Percentiles rank a stretch among this genome's conserved stretches.
Evolutionary conservation across 176 grass and related monocot species (phyloP).

Genomic region (Otatea glauca): DNA sequence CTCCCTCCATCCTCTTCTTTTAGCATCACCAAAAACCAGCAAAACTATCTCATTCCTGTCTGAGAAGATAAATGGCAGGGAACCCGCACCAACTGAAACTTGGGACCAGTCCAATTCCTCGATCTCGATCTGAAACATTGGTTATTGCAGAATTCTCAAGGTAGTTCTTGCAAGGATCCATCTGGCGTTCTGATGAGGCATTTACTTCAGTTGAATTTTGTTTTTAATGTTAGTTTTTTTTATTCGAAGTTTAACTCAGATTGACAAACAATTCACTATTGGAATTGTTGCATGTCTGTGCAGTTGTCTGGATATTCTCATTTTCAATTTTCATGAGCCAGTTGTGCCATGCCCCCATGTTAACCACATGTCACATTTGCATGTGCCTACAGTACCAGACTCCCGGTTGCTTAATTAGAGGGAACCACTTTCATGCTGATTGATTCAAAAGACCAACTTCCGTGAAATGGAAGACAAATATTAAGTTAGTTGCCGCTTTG

Average conservation of each 20-base stretch:
- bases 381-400: neutral
- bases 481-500: neutral
- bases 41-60: neutral
- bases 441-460: neutral
- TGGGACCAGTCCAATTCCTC: neutral
- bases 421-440: slow-evolving; percentile 11
- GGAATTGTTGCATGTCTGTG: neutral
- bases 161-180: slow-evolving; percentile 3
- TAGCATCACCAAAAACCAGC: neutral
- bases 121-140: neutral
- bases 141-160: neutral
- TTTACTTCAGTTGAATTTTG: neutral
- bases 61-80: neutral
- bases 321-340: neutral
- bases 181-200: neutral
- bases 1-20: neutral
- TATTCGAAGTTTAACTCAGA: neutral
- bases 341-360: neutral
- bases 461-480: neutral
- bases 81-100: neutral
- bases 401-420: neutral
- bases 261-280: neutral
- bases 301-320: neutral
- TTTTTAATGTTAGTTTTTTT: neutral
- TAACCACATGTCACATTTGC: slow-evolving; percentile 16